Evolutionary conservation across 2,329 filamentous ascomycete species (phyloP), one percentile per base, ranked within the genome.

Genomic region (Elsinoe necatrix): DNA sequence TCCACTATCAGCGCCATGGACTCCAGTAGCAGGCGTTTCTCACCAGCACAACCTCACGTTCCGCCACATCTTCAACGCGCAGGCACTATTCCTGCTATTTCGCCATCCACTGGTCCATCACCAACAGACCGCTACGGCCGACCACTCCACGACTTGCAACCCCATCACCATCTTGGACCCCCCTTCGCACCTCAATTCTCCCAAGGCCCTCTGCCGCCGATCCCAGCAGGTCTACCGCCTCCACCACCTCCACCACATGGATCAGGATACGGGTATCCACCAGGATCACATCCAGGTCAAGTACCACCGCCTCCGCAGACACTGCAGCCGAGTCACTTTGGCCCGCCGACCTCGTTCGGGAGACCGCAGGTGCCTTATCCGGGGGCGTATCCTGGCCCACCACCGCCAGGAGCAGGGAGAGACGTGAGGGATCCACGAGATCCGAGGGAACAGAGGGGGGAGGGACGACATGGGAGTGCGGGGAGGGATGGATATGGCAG

Each of bases 231-330:
- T 12, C 43, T 42, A 23, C 45, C 57, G 4, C 54, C 55, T 1
- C 54, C 58, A 41, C 59, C 58, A 2, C 56, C 60, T 4, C 56
- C 54, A 5, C 54, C 60, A 29, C 54, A 57, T n/a, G 27, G 29
- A 12, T 39, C 35, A 27, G 56, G 47, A 11, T 57, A 61, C 29
- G 50, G 51, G 12, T 58, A 57, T 41, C 57, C 58, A 7, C 39
- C 42, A 27, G 29, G 37, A 20, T 34, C 25, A 1, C 54, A 21
- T 48, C 55, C 55, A 39, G 25, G 29, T 29, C 55, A 45, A 57
- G 21, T 18, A 2, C 20, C 55, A 50, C 29, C 25, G n/a, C 35
- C 35, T 14, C 54, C 41, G 11, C 42, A 23, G 5, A 35, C 47
- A 23, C 14, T 39, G n/a, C 50, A 54, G 50, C 34, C 50, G 7